Evolutionary conservation across 148 eudicot species (phyloP).

Genomic region (Rhododendron ferrugineum): DNA sequence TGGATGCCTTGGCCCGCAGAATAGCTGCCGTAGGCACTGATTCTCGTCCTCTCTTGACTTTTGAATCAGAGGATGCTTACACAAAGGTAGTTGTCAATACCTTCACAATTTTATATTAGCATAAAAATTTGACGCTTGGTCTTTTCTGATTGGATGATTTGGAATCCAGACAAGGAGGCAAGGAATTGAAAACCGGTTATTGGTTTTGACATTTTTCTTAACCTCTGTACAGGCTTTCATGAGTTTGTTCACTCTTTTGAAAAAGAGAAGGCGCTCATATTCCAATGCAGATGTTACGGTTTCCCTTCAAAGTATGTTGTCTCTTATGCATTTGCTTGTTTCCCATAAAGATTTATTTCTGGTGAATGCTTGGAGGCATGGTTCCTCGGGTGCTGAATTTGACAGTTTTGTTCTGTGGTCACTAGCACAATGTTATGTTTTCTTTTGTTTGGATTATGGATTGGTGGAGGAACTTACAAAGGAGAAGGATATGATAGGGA

Average conservation of each 20-base stretch:
- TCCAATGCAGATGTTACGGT: conserved; percentile 18
- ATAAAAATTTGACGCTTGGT: not conserved
- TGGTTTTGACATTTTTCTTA: not conserved
- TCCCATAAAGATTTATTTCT: not conserved
- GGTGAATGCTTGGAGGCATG: not conserved
- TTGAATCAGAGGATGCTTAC: conserved; percentile 27
- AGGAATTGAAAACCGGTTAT: not conserved
- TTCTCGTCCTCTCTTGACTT: conserved; percentile 28
- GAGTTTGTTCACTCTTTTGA: conserved; percentile 18
- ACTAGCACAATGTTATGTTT: not conserved
- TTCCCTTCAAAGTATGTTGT: conserved; percentile 17
- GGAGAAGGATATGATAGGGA: not conserved
- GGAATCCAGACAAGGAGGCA: not conserved
- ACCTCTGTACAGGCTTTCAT: conserved; percentile 18
- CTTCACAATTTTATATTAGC: not conserved
- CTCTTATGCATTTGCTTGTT: not conserved
- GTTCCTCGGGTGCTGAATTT: not conserved
- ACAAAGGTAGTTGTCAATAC: conserved; percentile 17
- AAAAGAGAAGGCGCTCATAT: conserved; percentile 18
- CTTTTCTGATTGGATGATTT: not conserved
- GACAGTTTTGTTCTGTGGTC: not conserved
- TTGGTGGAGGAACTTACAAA: not conserved
- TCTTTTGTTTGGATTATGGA: not conserved
- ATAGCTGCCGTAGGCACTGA: conserved; percentile 30
- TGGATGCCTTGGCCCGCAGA: conserved; percentile 29